These are phyloP conservation scores for Aspergillus sergii DNA, from an alignment of 2,329 filamentous ascomycete genomes.

Conservation along the genomic window DNA sequence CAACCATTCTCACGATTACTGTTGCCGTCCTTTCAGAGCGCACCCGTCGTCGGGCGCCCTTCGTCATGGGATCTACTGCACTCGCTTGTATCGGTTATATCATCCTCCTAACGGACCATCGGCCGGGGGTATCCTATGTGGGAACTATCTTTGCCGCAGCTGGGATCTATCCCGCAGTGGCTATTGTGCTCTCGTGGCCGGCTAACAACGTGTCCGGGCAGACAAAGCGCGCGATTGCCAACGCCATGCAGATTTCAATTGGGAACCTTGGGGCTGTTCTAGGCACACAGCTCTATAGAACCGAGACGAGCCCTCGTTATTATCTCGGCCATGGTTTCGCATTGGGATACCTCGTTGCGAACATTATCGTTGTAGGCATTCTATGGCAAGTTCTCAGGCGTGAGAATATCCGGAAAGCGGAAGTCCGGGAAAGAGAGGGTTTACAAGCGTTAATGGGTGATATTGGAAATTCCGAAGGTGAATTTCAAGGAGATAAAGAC, in stretches of 20 bases:
- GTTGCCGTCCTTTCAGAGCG: constrained; percentile 65
- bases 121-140: constrained; percentile 61
- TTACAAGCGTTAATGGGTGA: constrained; percentile 38
- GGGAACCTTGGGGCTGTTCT: constrained; percentile 70
- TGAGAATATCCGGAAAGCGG: constrained; percentile 61
- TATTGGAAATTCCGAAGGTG: constrained; percentile 51
- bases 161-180: constrained; percentile 67
- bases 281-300: constrained; percentile 70
- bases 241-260: constrained; percentile 72
- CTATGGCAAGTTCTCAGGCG: constrained; percentile 58
- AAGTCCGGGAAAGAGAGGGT: constrained; percentile 45
- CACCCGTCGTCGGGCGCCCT: constrained; percentile 60
- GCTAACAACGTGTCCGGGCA: constrained; percentile 73
- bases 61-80: constrained; percentile 61
- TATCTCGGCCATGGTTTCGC: constrained; percentile 69
- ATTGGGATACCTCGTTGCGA: constrained; percentile 63
- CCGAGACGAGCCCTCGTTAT: constrained; percentile 62
- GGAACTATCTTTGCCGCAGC: constrained; percentile 66
- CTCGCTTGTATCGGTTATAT: constrained; percentile 66
- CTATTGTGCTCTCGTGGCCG: constrained; percentile 68
- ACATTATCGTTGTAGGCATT: constrained; percentile 56
- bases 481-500: constrained; percentile 66
- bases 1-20: constrained; percentile 60
- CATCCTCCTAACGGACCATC: constrained; percentile 57
- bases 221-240: constrained; percentile 69